Conservation (phyloP, 768 basidiomycete species). For the Flagelloscypha sp. region DNA sequence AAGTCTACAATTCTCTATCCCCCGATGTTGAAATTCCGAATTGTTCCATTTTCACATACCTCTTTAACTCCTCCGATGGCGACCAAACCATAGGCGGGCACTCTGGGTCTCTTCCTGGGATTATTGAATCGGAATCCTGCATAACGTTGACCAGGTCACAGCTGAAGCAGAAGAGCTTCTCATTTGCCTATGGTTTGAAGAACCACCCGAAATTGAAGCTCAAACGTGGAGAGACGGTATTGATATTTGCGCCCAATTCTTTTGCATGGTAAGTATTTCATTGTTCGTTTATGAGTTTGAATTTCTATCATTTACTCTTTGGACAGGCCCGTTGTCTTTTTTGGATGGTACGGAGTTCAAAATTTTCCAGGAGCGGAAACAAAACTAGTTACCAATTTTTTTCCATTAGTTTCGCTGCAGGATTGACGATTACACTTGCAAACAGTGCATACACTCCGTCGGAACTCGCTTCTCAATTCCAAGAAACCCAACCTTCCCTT, state of each 20-base stretch:
- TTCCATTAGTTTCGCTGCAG: too few species aligned
- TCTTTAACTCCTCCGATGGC: slow-evolving; percentile 27
- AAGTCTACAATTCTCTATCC: slow-evolving; percentile 39
- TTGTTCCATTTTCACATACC: slow-evolving; percentile 41
- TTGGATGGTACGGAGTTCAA: too few species aligned
- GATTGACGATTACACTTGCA: slow-evolving; percentile 41
- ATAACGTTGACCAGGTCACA: slow-evolving; percentile 47
- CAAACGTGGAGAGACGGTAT: slow-evolving; percentile 46
- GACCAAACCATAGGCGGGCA: slow-evolving; percentile 32
- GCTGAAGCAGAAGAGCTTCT: slow-evolving; percentile 43
- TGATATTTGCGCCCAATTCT: slow-evolving; percentile 66
- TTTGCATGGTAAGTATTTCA: too few species aligned
- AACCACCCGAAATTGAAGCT: slow-evolving; percentile 27
- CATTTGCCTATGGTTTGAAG: slow-evolving; percentile 50
- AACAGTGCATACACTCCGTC: slow-evolving; percentile 43
- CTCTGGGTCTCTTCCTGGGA: slow-evolving; percentile 40
- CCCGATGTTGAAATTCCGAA: slow-evolving; percentile 29
- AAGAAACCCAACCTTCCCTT: too few species aligned
- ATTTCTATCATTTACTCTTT: too few species aligned
- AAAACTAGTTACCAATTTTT: too few species aligned
- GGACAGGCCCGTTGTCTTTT: too few species aligned
- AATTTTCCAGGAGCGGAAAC: too few species aligned
- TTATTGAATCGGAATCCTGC: slow-evolving; percentile 58
- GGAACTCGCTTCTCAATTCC: slow-evolving; percentile 51
- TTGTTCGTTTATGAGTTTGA: too few species aligned